These are phyloP conservation scores for Fibroporia radiculosa DNA, from an alignment of 768 basidiomycete genomes.

Conservation along the genomic window DNA sequence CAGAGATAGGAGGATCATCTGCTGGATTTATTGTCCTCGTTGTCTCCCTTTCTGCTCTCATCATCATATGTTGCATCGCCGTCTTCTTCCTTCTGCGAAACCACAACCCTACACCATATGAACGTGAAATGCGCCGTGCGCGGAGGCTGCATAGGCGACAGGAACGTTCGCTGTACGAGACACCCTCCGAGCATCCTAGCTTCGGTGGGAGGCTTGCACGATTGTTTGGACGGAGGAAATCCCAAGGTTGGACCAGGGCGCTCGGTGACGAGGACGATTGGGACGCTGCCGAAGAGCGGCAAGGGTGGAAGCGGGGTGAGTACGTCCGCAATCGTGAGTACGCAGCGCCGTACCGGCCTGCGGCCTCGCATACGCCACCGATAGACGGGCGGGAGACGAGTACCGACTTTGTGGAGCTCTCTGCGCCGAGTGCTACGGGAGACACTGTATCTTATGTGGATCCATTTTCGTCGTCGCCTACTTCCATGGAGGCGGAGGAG, in stretches of 20 bases:
- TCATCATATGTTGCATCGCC: constrained; percentile 43
- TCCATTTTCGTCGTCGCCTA: constrained; percentile 10
- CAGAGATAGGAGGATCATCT: constrained; percentile 20
- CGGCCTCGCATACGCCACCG: neutral
- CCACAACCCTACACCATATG: constrained; percentile 31
- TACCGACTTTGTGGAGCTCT: constrained; percentile 13
- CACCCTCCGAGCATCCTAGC: constrained; percentile 18
- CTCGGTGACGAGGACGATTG: constrained; percentile 38
- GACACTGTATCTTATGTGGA: neutral
- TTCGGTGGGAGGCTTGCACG: constrained; percentile 21
- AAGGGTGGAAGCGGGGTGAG: neutral
- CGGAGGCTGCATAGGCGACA: constrained; percentile 8
- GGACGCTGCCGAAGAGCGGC: constrained; percentile 20
- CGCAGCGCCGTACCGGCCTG: neutral
- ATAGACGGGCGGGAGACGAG: neutral
- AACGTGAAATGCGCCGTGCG: constrained; percentile 22
- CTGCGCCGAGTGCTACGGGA: constrained; percentile 1
- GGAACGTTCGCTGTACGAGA: constrained; percentile 13
- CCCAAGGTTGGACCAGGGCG: constrained; percentile 45
- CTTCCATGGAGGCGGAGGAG: constrained; percentile 1
- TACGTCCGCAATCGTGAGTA: neutral
- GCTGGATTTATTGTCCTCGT: constrained; percentile 57
- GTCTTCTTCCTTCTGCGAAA: constrained; percentile 50
- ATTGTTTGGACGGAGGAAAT: constrained; percentile 22
- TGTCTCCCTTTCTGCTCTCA: constrained; percentile 44